A percentile compares a stretch with the other conserved stretches of the same genome.
phyloP scores from a whole-genome alignment of 225 moss, liverwort and hornwort species.

The Lunularia cruciata region DNA sequence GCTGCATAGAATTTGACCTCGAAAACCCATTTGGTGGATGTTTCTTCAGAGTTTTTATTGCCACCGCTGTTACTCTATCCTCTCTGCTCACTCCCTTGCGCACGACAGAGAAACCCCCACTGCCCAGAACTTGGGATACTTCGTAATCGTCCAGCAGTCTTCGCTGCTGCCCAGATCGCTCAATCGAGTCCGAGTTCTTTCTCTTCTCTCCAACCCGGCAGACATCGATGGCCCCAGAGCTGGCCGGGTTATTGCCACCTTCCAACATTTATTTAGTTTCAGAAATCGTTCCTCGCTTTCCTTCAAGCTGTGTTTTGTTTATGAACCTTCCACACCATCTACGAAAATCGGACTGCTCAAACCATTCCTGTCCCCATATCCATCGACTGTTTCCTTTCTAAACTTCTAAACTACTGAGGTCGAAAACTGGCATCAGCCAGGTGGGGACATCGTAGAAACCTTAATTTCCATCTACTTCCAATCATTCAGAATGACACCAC shows the following conservation, averaged over 20 bases:
- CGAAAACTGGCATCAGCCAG: neutral
- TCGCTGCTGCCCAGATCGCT: conserved; percentile 32
- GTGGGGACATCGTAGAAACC: neutral
- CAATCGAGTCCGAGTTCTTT: conserved; percentile 17
- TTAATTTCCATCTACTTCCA: neutral
- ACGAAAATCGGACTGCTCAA: neutral
- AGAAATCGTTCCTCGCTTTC: no score
- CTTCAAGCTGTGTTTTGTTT: neutral
- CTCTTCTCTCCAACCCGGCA: neutral
- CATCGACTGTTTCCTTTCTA: neutral
- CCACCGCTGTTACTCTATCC: conserved; percentile 60
- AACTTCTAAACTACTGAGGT: neutral
- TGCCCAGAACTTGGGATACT: conserved; percentile 63
- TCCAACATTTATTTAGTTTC: conserved; percentile 2
- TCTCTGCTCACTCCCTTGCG: conserved; percentile 48
- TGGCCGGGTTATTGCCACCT: neutral
- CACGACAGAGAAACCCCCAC: conserved; percentile 79
- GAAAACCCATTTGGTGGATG: conserved; percentile 42
- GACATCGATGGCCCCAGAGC: neutral
- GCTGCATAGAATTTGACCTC: neutral
- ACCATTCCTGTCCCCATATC: neutral
- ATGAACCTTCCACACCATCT: neutral
- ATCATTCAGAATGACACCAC: neutral
- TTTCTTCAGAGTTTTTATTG: conserved; percentile 81
- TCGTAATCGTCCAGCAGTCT: conserved; percentile 57